Percentiles rank a stretch among this genome's conserved stretches.
Conservation (phyloP, 495 filamentous ascomycete species). For the Viridothelium virens region DNA sequence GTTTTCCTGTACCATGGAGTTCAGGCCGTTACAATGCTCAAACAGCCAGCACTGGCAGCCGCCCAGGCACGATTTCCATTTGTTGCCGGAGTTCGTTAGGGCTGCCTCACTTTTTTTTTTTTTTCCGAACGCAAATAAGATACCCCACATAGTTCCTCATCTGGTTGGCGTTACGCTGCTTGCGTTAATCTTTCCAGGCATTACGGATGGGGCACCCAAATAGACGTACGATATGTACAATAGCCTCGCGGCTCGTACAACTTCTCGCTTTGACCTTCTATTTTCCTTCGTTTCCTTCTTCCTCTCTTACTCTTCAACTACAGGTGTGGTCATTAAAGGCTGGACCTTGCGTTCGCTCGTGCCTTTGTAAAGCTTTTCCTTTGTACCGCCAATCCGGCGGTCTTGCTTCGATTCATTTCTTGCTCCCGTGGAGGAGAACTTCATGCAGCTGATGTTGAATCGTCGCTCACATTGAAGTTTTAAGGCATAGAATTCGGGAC, state of each 20-base stretch:
- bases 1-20: slow-evolving; percentile 3
- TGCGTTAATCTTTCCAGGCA: slow-evolving; percentile 6
- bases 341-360: not conserved
- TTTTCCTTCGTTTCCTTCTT: not conserved
- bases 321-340: not conserved
- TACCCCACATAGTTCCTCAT: slow-evolving; percentile 9
- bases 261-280: not conserved
- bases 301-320: not conserved
- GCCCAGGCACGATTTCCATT: not conserved
- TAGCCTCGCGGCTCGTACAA: slow-evolving; percentile 1
- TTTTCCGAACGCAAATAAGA: not conserved
- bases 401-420: not conserved
- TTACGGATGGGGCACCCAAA: slow-evolving; percentile 1
- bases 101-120: not conserved
- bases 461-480: not conserved
- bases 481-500: not conserved
- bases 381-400: not conserved
- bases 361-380: not conserved
- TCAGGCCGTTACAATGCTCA: not conserved
- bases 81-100: not conserved
- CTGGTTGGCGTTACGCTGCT: not conserved
- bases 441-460: not conserved
- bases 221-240: slow-evolving; percentile 2
- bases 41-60: not conserved
- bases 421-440: not conserved